A percentile compares a stretch with the other conserved stretches of the same genome.
Conservation (phyloP, 495 filamentous ascomycete species). For the Penicillium angulare region DNA sequence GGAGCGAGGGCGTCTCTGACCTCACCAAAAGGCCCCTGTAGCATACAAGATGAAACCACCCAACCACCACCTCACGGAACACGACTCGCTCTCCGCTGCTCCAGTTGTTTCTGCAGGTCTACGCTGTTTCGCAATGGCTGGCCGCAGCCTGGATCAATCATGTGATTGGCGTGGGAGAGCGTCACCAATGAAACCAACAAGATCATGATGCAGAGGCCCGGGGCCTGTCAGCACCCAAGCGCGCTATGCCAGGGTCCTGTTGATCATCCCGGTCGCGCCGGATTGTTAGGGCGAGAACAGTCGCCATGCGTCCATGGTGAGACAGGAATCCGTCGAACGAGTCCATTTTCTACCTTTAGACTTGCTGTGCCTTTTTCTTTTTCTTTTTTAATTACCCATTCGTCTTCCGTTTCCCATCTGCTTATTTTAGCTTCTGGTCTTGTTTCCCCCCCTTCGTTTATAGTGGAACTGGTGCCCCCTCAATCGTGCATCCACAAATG, state of each 20-base stretch:
- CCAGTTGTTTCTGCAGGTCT: slow-evolving; percentile 33
- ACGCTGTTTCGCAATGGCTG: slow-evolving; percentile 36
- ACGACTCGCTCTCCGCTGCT: slow-evolving; percentile 23
- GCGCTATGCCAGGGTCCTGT: slow-evolving; percentile 24
- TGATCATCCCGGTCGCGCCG: slow-evolving; percentile 27
- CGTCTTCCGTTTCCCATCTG: not conserved
- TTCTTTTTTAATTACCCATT: too few species aligned
- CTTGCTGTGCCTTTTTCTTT: slow-evolving; percentile 4
- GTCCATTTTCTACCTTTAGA: not conserved
- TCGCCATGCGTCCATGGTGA: slow-evolving; percentile 25
- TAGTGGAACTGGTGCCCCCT: slow-evolving; percentile 7
- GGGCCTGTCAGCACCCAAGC: slow-evolving; percentile 12
- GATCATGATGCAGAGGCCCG: slow-evolving; percentile 18
- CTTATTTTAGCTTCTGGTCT: slow-evolving; percentile 7
- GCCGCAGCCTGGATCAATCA: slow-evolving; percentile 42
- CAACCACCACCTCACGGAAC: slow-evolving; percentile 7
- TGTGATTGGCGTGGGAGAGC: slow-evolving; percentile 33
- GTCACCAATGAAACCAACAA: slow-evolving; percentile 24
- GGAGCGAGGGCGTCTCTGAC: too few species aligned
- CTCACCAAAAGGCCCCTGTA: too few species aligned
- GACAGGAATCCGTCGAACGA: slow-evolving; percentile 17
- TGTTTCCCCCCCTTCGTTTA: slow-evolving; percentile 4
- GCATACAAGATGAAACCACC: not conserved
- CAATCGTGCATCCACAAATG: slow-evolving; percentile 6
- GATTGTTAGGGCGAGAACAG: slow-evolving; percentile 23